Conservation (phyloP, 768 basidiomycete genomes). For the Sporobolomyces roseus region DNA sequence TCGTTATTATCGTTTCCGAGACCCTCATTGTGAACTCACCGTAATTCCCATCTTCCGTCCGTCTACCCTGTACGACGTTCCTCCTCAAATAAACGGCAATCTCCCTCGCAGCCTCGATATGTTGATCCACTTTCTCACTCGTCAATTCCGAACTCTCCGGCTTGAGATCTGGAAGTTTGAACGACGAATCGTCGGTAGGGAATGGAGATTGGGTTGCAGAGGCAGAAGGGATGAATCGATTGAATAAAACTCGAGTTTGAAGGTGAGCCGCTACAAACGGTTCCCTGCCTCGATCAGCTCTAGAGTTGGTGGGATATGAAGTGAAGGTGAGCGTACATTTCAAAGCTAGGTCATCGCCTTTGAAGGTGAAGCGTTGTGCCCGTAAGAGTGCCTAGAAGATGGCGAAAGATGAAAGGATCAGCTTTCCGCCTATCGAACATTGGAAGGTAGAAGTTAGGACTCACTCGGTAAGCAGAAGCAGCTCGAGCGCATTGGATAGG, state of each 20-base stretch:
- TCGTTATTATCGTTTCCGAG: no score
- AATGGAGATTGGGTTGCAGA: constrained; percentile 22
- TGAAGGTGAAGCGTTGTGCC: constrained; percentile 39
- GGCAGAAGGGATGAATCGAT: constrained; percentile 38
- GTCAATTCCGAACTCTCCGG: constrained; percentile 14
- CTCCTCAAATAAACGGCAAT: constrained; percentile 67
- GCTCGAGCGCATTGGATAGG: constrained; percentile 29
- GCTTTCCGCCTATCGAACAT: no score
- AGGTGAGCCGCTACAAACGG: constrained; percentile 24
- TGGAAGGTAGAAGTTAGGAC: neutral
- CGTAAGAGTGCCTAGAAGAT: constrained; percentile 30
- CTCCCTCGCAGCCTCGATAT: constrained; percentile 62
- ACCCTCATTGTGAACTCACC: constrained; percentile 2
- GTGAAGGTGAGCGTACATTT: neutral
- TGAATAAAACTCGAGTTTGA: constrained; percentile 39
- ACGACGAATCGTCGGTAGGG: neutral
- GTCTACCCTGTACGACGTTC: constrained; percentile 80
- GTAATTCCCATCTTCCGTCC: constrained; percentile 50
- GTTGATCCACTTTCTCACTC: constrained; percentile 50
- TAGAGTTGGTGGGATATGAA: neutral
- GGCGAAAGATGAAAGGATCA: neutral
- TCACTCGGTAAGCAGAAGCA: constrained; percentile 34
- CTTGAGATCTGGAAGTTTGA: constrained; percentile 1
- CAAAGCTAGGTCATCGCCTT: constrained; percentile 33
- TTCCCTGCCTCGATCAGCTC: neutral